Percentiles rank a stretch among this genome's conserved stretches.
These are phyloP conservation scores for Cymbopogon flexuosus DNA, from an alignment of 202 grass and related monocot species.

Conservation along the genomic window DNA sequence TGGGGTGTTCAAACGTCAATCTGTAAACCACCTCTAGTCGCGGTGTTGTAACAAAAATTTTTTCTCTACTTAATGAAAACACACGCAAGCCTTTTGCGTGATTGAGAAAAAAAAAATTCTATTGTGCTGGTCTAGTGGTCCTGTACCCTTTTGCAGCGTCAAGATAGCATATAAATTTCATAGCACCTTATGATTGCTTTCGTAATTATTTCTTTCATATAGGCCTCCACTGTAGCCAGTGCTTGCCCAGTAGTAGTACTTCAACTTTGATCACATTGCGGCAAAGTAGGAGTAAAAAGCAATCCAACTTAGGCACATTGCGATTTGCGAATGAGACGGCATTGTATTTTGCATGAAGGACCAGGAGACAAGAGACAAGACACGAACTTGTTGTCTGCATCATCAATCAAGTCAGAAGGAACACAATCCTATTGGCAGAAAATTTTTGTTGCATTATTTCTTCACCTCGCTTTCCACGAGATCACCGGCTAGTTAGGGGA, in stretches of 20 bases:
- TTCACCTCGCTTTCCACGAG: slow-evolving; percentile 50
- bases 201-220: not conserved
- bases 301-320: too few relatives aligned
- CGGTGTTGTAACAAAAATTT: too few relatives aligned
- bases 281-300: not conserved
- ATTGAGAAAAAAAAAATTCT: too few relatives aligned
- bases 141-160: not conserved
- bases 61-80: too few relatives aligned
- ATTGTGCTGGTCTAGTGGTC: too few relatives aligned
- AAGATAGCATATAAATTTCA: not conserved
- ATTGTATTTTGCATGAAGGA: not conserved
- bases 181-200: not conserved
- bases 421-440: slow-evolving; percentile 17
- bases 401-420: not conserved
- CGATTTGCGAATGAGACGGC: not conserved
- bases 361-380: not conserved
- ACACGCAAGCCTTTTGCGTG: too few relatives aligned
- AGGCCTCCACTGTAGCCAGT: not conserved
- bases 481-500: slow-evolving; percentile 40
- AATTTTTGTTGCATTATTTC: slow-evolving; percentile 42
- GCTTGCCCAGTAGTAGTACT: not conserved
- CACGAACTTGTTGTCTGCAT: not conserved
- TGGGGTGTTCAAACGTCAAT: too few relatives aligned
- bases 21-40: too few relatives aligned
- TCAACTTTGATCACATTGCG: too few relatives aligned